A percentile compares a stretch with the other conserved stretches of the same genome.
phyloP scores from a whole-genome alignment of 108 stramenopile genomes.

The Aurantiochytrium sp. region DNA sequence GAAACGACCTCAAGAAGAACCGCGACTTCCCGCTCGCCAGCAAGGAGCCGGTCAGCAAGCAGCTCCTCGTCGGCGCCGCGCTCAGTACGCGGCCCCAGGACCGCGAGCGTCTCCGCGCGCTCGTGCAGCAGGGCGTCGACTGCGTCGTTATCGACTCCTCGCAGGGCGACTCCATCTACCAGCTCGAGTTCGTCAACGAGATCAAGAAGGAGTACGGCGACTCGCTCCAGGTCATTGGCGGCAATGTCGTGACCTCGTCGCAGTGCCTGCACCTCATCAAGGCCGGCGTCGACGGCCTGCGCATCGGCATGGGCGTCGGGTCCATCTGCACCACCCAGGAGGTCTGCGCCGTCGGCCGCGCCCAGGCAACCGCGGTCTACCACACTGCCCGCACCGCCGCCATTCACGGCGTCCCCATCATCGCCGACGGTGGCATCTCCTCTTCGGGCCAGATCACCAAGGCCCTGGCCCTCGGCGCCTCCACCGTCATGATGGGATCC shows the following conservation, averaged over 20 bases:
- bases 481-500: conserved; percentile 98
- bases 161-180: conserved; percentile 97
- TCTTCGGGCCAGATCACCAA: conserved; percentile 97
- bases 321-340: conserved; percentile 99
- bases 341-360: conserved; percentile 97
- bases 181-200: conserved; percentile 87
- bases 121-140: conserved; percentile 95
- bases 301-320: conserved; percentile 99
- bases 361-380: conserved; percentile 97
- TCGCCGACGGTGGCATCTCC: conserved; percentile 98
- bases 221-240: conserved; percentile 88
- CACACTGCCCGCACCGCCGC: conserved; percentile 91
- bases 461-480: conserved; percentile 94
- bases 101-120: conserved; percentile 71
- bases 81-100: conserved; percentile 98
- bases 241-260: conserved; percentile 93
- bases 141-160: conserved; percentile 98
- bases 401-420: conserved; percentile 82
- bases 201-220: conserved; percentile 78
- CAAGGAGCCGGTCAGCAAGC: conserved; percentile 84
- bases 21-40: conserved; percentile 92
- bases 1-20: conserved; percentile 97
- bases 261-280: conserved; percentile 95
- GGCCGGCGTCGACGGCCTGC: conserved; percentile 97
- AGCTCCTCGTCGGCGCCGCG: conserved; percentile 90